Evolutionary conservation across 2,329 filamentous ascomycete genomes (phyloP).

Genomic region (Hymenoscyphus scutula): DNA sequence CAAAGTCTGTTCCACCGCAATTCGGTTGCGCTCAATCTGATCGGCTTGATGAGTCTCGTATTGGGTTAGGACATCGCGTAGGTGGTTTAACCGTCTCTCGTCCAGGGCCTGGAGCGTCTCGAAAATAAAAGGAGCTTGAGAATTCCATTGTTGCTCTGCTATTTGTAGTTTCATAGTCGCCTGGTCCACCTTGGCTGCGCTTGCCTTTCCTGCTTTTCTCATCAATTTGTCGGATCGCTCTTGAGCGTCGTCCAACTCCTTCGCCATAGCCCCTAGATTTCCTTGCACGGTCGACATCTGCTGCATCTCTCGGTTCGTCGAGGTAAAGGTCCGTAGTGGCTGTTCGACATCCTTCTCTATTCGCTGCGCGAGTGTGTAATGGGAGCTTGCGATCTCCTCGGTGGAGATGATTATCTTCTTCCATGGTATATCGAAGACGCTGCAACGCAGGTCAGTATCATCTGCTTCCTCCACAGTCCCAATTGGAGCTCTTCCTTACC

Average conservation of each 20-base stretch:
- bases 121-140: conserved; percentile 91
- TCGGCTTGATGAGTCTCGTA: conserved; percentile 92
- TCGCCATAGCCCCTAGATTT: conserved; percentile 78
- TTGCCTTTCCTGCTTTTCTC: conserved; percentile 75
- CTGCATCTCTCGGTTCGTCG: conserved; percentile 70
- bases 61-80: conserved; percentile 88
- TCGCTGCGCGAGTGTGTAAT: conserved; percentile 74
- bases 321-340: conserved; percentile 73
- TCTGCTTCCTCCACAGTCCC: background rate
- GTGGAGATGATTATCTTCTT: conserved; percentile 78
- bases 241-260: conserved; percentile 79
- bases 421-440: conserved; percentile 89
- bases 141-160: conserved; percentile 85
- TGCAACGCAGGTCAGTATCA: conserved; percentile 44
- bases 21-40: conserved; percentile 72
- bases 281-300: conserved; percentile 77
- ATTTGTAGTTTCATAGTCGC: conserved; percentile 72
- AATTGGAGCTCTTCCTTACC: conserved; percentile 61
- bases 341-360: conserved; percentile 87
- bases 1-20: conserved; percentile 74
- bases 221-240: conserved; percentile 81
- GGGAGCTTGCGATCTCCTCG: conserved; percentile 77
- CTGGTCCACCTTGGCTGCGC: conserved; percentile 71
- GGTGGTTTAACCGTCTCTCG: conserved; percentile 82
- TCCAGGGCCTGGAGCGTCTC: conserved; percentile 89